Base-by-base conservation (phyloP, 768 basidiomycete species). In the Tulasnella sp. region DNA sequence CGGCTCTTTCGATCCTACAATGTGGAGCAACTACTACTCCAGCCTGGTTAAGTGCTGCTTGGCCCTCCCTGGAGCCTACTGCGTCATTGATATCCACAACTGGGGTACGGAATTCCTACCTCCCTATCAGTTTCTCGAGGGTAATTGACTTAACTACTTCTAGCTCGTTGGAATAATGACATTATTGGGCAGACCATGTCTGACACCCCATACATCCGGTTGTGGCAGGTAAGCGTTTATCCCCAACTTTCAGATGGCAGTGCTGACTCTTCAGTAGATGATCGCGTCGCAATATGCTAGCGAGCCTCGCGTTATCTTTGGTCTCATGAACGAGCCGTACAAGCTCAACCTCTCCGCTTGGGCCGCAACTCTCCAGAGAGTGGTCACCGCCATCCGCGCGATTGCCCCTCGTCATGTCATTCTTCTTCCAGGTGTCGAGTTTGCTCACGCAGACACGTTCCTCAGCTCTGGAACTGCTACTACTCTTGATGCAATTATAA, bases 321-420 rank as follows among this genome's bases (percentile, higher is more conserved):
- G 84, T 31, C 81, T 88, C 81, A 89, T 89, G 88, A 89, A 89
- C 83, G 88, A 89, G 84, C 89, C 89, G 4, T 88, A 89, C 81
- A 88, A 89, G 79, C 81, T 89, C 85, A 46, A 24, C 81, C 82
- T 87, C 76, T 82, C 72, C 74, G 83, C 84, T 24, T 87, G 86
- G 87, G 87, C 83, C 12, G 83, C 83, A 80, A 83, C 85, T 77
- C 83, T 85, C 31, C 88, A 89, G 77, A 85, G 84, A 54, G 86
- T 85, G 28, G 87, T 89, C 80, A 88, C 86, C 80, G 87, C 88
- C 14, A 86, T 89, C 81, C 87, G 88, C 75, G n/a, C 88, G 0
- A 88, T 88, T 22, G 86, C 89, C 3, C 86, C 83, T 12, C 82
- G 83, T 31, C 88, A 89, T 83, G 85, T 84, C 83, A 86, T 89